Percentiles rank a stretch among this genome's conserved stretches.
phyloP scores from a whole-genome alignment of 345 rosid genomes.

The Populus simonii region DNA sequence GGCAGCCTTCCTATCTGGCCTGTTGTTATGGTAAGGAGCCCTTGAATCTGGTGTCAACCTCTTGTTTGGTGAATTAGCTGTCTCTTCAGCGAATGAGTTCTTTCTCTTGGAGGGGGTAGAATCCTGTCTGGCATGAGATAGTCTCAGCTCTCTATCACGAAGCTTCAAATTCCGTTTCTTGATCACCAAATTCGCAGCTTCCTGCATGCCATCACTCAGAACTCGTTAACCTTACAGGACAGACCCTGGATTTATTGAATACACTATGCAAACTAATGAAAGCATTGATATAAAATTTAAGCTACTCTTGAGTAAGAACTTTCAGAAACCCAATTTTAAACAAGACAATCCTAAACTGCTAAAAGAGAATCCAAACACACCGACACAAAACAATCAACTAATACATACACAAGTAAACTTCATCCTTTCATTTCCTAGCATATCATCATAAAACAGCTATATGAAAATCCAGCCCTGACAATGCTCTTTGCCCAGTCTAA shows the following conservation, averaged over 20 bases:
- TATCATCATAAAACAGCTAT: neutral
- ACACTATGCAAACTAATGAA: neutral
- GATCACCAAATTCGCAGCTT: slow-evolving; percentile 62
- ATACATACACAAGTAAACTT: neutral
- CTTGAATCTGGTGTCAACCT: slow-evolving; percentile 43
- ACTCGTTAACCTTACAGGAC: neutral
- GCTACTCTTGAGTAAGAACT: neutral
- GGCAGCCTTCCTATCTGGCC: slow-evolving; percentile 26
- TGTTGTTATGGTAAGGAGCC: slow-evolving; percentile 28
- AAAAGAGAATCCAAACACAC: neutral
- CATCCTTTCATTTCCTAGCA: neutral
- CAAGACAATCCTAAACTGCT: neutral
- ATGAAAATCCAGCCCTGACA: neutral
- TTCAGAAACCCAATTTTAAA: neutral
- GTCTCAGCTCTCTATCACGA: slow-evolving; percentile 69
- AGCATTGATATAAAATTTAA: neutral
- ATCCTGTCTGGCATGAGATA: slow-evolving; percentile 55
- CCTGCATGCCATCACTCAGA: slow-evolving; percentile 36
- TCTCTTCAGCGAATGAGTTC: slow-evolving; percentile 30
- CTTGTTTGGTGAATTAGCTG: slow-evolving; percentile 39
- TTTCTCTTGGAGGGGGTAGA: slow-evolving; percentile 71
- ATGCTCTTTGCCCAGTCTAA: neutral
- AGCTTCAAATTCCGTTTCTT: slow-evolving; percentile 67
- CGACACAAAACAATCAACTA: neutral
- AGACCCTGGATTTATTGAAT: neutral